Base-by-base conservation (phyloP, 2,329 filamentous ascomycete genomes). In the Epichloe hybrida region DNA sequence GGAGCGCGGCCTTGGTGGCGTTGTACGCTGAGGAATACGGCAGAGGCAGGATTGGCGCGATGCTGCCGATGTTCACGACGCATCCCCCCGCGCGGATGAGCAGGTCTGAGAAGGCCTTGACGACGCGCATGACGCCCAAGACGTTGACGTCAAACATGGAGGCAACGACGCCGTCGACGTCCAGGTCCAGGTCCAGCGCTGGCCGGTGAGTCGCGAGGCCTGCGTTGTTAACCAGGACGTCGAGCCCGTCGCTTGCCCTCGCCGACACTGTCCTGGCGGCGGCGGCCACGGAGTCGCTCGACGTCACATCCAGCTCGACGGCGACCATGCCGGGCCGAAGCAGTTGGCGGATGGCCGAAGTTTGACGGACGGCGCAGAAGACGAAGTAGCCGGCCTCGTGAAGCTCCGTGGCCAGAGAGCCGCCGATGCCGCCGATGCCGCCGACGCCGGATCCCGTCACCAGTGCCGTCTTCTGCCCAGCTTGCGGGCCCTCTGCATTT, bases 101-200 rank as follows among this genome's bases (percentile, higher is more conserved):
- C 31, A 58, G 53, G 13, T 46, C 46, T 9, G 52, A 50, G 36
- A 58, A 59, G 31, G 52, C 51, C 42, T 59, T 54, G 11, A 60
- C 56, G 45, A 58, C 54, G 20, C 54, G 49, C 58, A 62, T 54
- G 1, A 61, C 52, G 0, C 66, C 68, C 58, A 67, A 71, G 34
- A 71, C 57, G 53, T 75, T 75, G 41, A 70, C 60, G 7, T 73
- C 69, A 53, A 69, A 72, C 48, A 72, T 54, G 31, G 55, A 55
- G 34, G 61, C 64, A 7, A 64, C 67, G 9, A 63, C 45, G 36
- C 40, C 56, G 4, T 61, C 58, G 1, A 65, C 52, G 6, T 62
- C 55, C 23, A 59, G 53, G 48, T 67, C 64, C 3, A 65, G 51
- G 48, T 67, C 64, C 3, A 65, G 51, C 11, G 61, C 55, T 11